Conservation (phyloP, 768 basidiomycete genomes). For the Pleurotus tuber-regium region DNA sequence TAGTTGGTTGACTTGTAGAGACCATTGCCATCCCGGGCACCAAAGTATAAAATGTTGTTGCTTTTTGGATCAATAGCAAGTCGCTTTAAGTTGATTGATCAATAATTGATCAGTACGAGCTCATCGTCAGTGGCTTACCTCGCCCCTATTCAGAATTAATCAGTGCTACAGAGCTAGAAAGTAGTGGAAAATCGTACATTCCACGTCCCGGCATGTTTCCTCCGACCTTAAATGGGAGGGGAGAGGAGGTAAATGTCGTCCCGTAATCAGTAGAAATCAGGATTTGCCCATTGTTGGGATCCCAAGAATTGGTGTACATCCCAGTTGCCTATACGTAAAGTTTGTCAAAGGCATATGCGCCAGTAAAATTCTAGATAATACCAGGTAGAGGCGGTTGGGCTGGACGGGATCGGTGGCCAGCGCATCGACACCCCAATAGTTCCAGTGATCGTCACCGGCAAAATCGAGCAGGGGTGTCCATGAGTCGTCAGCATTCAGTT, state of each 20-base stretch:
- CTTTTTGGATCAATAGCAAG: conserved; percentile 62
- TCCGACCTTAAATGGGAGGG: conserved; percentile 63
- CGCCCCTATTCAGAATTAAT: conserved; percentile 33
- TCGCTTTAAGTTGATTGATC: conserved; percentile 32
- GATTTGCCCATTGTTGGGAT: conserved; percentile 62
- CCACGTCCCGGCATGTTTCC: conserved; percentile 71
- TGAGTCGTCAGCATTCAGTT: conserved; percentile 53
- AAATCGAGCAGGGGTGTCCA: conserved; percentile 66
- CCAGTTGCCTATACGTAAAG: conserved; percentile 42
- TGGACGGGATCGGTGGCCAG: conserved; percentile 62
- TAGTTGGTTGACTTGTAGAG: conserved; percentile 64
- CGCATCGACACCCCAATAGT: conserved; percentile 60
- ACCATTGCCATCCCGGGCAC: conserved; percentile 61
- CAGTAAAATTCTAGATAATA: conserved; percentile 16
- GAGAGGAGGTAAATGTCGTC: conserved; percentile 46
- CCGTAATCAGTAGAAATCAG: conserved; percentile 59
- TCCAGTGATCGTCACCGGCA: conserved; percentile 44
- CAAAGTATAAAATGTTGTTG: conserved; percentile 60
- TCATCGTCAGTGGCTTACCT: conserved; percentile 29
- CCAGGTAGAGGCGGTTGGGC: conserved; percentile 51
- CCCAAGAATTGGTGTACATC: conserved; percentile 62
- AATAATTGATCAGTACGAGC: not conserved
- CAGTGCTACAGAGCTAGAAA: conserved; percentile 4
- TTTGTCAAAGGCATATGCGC: not conserved
- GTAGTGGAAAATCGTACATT: conserved; percentile 33